Percentiles rank a stretch among this genome's conserved stretches.
These are phyloP conservation scores for Pichiaceae sp. DNA, from an alignment of 1,139 yeast species.

Conservation along the genomic window DNA sequence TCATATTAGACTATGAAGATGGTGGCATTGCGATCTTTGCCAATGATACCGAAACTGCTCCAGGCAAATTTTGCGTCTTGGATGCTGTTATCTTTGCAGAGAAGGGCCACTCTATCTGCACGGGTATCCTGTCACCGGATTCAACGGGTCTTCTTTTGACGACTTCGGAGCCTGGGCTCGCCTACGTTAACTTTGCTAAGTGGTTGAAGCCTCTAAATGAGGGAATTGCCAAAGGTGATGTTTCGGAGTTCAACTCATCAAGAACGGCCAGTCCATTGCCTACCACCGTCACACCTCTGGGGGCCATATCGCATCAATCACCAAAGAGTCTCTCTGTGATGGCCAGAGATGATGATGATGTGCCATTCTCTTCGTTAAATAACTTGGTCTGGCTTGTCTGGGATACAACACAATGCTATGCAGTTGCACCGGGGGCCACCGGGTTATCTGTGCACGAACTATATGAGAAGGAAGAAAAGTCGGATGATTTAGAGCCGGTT, in stretches of 20 bases:
- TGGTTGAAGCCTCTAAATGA: conserved; percentile 17
- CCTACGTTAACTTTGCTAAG: conserved; percentile 19
- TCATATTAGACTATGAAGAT: conserved; percentile 13
- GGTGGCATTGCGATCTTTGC: conserved; percentile 15
- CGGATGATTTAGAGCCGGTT: not conserved
- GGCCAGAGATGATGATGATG: conserved; percentile 1
- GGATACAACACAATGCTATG: conserved; percentile 14
- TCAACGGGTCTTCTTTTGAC: conserved; percentile 13
- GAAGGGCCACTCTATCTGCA: conserved; percentile 6
- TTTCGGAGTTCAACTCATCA: conserved; percentile 6
- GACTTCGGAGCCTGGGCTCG: conserved; percentile 10
- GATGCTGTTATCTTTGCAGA: conserved; percentile 11
- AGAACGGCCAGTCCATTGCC: conserved; percentile 11
- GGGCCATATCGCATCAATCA: conserved; percentile 8
- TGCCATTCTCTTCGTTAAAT: conserved; percentile 9
- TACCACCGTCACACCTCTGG: conserved; percentile 13
- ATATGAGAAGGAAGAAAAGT: not conserved
- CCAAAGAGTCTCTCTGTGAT: not conserved
- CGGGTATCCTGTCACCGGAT: conserved; percentile 14
- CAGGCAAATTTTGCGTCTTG: conserved; percentile 4
- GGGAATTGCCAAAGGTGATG: conserved; percentile 12
- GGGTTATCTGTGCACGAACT: not conserved
- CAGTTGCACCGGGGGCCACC: conserved; percentile 1
- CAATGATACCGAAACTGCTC: conserved; percentile 1
- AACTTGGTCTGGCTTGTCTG: conserved; percentile 17